Percentiles rank a stretch among this genome's conserved stretches.
Evolutionary conservation across 2,329 filamentous ascomycete species (phyloP).

Genomic region (Epichloe sibirici): DNA sequence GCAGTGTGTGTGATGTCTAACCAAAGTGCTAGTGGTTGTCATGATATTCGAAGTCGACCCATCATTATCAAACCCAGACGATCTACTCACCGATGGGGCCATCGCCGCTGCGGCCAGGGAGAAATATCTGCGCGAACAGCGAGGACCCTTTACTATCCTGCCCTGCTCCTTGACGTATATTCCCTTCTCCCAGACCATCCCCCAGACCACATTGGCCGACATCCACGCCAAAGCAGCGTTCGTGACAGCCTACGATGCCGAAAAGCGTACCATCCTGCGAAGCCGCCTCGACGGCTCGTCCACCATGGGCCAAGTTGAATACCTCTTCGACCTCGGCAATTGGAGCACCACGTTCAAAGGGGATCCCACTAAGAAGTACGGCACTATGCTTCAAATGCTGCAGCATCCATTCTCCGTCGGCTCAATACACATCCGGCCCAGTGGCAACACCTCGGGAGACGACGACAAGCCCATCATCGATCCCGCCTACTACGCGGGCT

Average conservation of each 20-base stretch:
- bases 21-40: constrained; percentile 19
- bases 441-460: constrained; percentile 10
- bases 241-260: constrained; percentile 9
- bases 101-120: constrained; percentile 20
- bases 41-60: constrained; percentile 34
- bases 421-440: constrained; percentile 29
- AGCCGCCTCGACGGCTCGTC: constrained; percentile 20
- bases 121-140: constrained; percentile 16
- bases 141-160: constrained; percentile 26
- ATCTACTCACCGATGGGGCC: constrained; percentile 20
- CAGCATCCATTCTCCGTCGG: constrained; percentile 40
- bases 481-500: constrained; percentile 28
- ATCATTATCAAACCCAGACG: constrained; percentile 26
- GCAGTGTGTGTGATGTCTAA: background rate
- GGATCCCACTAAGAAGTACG: constrained; percentile 29
- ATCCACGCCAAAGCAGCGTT: constrained; percentile 12
- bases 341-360: constrained; percentile 27
- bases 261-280: constrained; percentile 18
- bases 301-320: constrained; percentile 33
- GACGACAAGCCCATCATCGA: constrained; percentile 26
- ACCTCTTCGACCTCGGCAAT: constrained; percentile 35
- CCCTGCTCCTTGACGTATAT: constrained; percentile 31
- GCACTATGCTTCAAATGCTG: constrained; percentile 35
- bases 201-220: constrained; percentile 11
- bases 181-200: constrained; percentile 24